These are phyloP conservation scores for Bretziella fagacearum DNA, from an alignment of 2,329 filamentous ascomycete genomes.

Conservation along the genomic window DNA sequence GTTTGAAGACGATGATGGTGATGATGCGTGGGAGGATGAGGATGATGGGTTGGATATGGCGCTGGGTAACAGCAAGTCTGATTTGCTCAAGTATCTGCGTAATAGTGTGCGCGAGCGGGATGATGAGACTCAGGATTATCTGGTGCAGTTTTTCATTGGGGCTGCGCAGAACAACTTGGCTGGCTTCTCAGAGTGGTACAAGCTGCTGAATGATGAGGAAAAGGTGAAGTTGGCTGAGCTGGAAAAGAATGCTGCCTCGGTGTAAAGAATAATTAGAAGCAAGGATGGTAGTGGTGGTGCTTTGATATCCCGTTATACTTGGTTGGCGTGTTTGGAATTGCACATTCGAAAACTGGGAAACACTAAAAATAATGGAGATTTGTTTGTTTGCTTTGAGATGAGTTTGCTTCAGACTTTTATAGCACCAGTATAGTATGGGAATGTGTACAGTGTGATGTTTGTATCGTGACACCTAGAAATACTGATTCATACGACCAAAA, in stretches of 20 bases:
- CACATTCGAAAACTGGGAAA: no score
- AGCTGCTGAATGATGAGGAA: constrained; percentile 37
- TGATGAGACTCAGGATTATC: constrained; percentile 76
- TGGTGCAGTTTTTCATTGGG: constrained; percentile 62
- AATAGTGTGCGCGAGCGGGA: constrained; percentile 52
- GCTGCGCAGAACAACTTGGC: constrained; percentile 39
- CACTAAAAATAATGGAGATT: no score
- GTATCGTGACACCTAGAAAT: no score
- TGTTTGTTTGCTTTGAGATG: no score
- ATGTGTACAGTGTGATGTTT: no score
- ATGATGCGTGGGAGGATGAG: constrained; percentile 68
- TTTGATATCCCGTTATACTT: background rate
- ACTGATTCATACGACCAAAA: no score
- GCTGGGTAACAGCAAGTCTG: constrained; percentile 47
- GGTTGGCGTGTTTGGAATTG: no score
- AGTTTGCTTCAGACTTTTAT: no score
- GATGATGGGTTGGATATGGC: constrained; percentile 68
- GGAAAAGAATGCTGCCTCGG: constrained; percentile 22
- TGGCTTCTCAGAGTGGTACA: constrained; percentile 40
- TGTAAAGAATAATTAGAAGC: constrained; percentile 9
- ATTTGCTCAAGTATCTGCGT: constrained; percentile 65
- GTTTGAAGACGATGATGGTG: constrained; percentile 36
- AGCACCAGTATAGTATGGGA: no score
- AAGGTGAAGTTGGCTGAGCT: constrained; percentile 39
- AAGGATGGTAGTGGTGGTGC: background rate